Percentiles rank a stretch among this genome's conserved stretches.
Evolutionary conservation across 129 eudicot genomes (phyloP).

Genomic region (Mikania micrantha): DNA sequence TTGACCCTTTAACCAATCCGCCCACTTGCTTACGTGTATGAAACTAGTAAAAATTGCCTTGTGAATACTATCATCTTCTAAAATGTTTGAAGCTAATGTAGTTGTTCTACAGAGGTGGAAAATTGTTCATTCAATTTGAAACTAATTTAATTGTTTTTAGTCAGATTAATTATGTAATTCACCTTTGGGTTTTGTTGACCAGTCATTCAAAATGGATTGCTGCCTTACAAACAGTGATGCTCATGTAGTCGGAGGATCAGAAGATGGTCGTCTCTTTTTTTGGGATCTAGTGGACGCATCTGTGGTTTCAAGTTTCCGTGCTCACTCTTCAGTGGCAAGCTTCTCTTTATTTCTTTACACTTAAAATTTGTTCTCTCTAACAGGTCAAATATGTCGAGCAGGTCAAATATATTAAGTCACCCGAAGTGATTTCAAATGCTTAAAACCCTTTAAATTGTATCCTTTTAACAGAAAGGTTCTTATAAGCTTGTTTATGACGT

Average conservation of each 20-base stretch:
- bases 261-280: constrained; percentile 81
- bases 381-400: background rate
- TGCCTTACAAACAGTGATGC: constrained; percentile 91
- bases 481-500: background rate
- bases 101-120: background rate
- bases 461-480: background rate
- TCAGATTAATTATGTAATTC: background rate
- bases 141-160: background rate
- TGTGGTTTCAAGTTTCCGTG: constrained; percentile 76
- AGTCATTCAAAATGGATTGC: constrained; percentile 97
- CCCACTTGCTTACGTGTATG: background rate
- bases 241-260: constrained; percentile 88
- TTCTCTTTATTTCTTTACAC: background rate
- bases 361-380: background rate
- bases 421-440: background rate
- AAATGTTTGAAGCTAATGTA: background rate
- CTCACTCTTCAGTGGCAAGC: constrained; percentile 88
- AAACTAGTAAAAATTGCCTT: background rate
- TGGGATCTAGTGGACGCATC: constrained; percentile 99
- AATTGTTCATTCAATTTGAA: background rate
- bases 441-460: background rate
- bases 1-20: background rate
- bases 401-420: background rate
- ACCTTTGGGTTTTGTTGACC: constrained; percentile 15
- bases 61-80: background rate